Conservation (phyloP, 805 yeast species). For the Yarrowia phangngaensis region DNA sequence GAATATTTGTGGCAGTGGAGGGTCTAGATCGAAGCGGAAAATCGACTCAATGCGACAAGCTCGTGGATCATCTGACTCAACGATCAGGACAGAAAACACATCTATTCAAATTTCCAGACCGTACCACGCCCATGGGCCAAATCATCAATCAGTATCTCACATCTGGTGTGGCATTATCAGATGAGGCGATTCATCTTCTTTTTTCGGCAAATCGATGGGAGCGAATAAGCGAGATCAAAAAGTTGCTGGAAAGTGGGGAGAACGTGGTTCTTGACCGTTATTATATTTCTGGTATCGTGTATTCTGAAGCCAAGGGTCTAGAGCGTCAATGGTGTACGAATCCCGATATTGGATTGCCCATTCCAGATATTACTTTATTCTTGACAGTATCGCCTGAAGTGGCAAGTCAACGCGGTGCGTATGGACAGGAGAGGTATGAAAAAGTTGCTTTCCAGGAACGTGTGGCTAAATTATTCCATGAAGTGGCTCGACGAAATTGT, state of each 20-base stretch:
- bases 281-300: conserved; percentile 89
- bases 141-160: conserved; percentile 71
- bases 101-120: conserved; percentile 78
- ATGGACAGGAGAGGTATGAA: conserved; percentile 95
- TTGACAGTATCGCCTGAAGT: conserved; percentile 55
- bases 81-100: conserved; percentile 38
- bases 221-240: conserved; percentile 47
- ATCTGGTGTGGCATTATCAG: conserved; percentile 50
- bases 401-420: conserved; percentile 59
- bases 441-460: conserved; percentile 62
- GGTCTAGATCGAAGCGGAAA: conserved; percentile 96
- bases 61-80: conserved; percentile 38
- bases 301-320: conserved; percentile 68
- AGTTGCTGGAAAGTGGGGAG: conserved; percentile 49
- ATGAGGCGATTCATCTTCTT: conserved; percentile 78
- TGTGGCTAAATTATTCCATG: conserved; percentile 58
- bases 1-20: conserved; percentile 75
- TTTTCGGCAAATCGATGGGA: conserved; percentile 98
- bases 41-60: conserved; percentile 64
- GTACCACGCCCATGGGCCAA: conserved; percentile 76
- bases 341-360: conserved; percentile 81
- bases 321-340: conserved; percentile 70
- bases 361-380: conserved; percentile 80
- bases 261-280: conserved; percentile 78
- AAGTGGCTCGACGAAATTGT: conserved; percentile 41